phyloP scores from a whole-genome alignment of 2,329 filamentous ascomycete genomes.

The Penicillium sp. region DNA sequence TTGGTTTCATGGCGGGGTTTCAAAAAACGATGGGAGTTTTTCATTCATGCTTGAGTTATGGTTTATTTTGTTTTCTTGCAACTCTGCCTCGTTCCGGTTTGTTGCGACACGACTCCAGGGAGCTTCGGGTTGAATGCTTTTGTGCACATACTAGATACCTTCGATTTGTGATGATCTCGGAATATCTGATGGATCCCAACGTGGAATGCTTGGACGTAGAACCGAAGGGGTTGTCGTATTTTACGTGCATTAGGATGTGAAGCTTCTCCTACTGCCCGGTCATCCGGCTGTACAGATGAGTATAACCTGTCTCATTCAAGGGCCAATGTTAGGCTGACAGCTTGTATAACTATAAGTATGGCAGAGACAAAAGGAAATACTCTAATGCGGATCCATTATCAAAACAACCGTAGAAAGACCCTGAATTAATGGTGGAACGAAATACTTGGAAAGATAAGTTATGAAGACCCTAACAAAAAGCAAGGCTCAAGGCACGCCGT shows the following conservation, averaged over 20 bases:
- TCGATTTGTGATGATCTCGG: background rate
- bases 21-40: constrained; percentile 12
- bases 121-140: background rate
- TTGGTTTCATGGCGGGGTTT: constrained; percentile 1
- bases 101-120: background rate
- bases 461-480: background rate
- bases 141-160: background rate
- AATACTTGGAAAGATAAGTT: background rate
- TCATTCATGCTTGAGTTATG: background rate
- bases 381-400: background rate
- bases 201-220: background rate
- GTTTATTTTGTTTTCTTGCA: background rate
- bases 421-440: background rate
- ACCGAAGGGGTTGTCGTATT: background rate
- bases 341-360: background rate
- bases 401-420: background rate
- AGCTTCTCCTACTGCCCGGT: too few relatives aligned
- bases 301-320: too few relatives aligned
- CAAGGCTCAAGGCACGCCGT: background rate
- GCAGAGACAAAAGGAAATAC: background rate
- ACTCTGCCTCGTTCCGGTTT: background rate
- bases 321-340: background rate
- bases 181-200: background rate
- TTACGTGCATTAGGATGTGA: too few relatives aligned
- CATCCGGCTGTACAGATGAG: too few relatives aligned